Evolutionary conservation across 352 stramenopile species (phyloP).

Genomic region (Achlya hypogyna): DNA sequence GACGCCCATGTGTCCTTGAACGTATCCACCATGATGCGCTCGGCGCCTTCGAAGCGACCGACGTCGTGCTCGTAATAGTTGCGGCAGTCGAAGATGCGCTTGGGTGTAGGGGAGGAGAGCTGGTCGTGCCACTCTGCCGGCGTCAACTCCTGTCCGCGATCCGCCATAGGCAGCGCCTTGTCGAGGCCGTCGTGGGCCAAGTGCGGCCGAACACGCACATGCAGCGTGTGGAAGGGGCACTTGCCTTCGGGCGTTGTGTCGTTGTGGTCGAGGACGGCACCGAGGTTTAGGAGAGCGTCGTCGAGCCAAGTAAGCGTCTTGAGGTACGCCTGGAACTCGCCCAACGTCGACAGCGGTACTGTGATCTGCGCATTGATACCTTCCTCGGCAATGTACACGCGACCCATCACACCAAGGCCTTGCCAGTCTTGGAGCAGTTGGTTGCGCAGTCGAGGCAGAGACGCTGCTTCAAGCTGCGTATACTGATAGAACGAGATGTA

Average conservation of each 20-base stretch:
- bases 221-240: constrained; percentile 67
- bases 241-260: constrained; percentile 14
- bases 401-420: constrained; percentile 38
- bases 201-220: constrained; percentile 83
- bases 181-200: constrained; percentile 86
- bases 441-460: constrained; percentile 29
- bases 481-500: constrained; percentile 48
- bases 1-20: constrained; percentile 47
- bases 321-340: constrained; percentile 58
- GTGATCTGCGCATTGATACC: constrained; percentile 94
- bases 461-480: constrained; percentile 24
- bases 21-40: constrained; percentile 52
- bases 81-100: constrained; percentile 35
- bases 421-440: constrained; percentile 34
- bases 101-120: constrained; percentile 22
- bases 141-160: constrained; percentile 24
- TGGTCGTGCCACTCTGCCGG: constrained; percentile 33
- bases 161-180: constrained; percentile 23
- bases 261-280: constrained; percentile 25
- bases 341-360: constrained; percentile 69
- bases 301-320: constrained; percentile 36
- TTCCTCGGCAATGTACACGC: constrained; percentile 90
- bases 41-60: constrained; percentile 40
- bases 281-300: constrained; percentile 46
- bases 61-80: constrained; percentile 57